Evolutionary conservation across 176 grass and related monocot genomes (phyloP).

Genomic region (Elymus sibiricus): DNA sequence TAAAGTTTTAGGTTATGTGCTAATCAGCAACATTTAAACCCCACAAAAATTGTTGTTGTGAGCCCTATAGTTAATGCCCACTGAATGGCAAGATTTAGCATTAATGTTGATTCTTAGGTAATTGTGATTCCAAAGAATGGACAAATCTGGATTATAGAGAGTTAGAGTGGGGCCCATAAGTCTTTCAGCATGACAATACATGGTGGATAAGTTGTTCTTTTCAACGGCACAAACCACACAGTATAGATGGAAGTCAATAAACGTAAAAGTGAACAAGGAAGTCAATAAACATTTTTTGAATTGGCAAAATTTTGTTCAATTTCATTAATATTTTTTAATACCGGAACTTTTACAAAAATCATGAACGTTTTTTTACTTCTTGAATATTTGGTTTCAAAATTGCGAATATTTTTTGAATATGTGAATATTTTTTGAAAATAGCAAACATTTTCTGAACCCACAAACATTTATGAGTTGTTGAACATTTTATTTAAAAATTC

Average conservation of each 20-base stretch:
- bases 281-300: too few species aligned
- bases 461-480: too few species aligned
- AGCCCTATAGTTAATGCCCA: background rate
- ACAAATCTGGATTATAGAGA: background rate
- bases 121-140: background rate
- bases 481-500: too few species aligned
- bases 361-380: too few species aligned
- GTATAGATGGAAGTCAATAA: background rate
- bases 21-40: background rate
- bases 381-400: too few species aligned
- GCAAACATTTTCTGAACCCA: too few species aligned
- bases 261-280: conserved; percentile 27
- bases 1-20: background rate
- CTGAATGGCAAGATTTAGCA: background rate
- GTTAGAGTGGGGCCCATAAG: background rate
- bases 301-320: too few species aligned
- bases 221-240: background rate
- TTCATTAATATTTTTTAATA: too few species aligned
- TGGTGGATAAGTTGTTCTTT: background rate
- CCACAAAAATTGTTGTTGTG: background rate
- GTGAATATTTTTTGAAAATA: too few species aligned
- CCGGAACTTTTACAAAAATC: too few species aligned
- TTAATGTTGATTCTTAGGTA: background rate
- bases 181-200: background rate
- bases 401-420: too few species aligned